A percentile compares a stretch with the other conserved stretches of the same genome.
phyloP scores from a whole-genome alignment of 2,329 filamentous ascomycete species.

The Alternaria novae-zelandiae region DNA sequence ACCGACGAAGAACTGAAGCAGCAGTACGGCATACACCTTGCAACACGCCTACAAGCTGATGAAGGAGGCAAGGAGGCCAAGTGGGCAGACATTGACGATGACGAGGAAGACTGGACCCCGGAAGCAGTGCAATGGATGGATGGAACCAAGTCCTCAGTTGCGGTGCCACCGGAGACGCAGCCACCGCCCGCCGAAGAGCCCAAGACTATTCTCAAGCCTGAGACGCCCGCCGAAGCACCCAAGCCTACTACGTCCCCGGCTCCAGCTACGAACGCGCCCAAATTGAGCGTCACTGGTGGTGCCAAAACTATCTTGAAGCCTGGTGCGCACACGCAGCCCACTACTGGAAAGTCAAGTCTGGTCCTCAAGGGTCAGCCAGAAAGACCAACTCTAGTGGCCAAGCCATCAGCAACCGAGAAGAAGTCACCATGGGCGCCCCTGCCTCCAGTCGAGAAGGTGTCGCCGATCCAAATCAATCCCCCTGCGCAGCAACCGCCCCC shows the following conservation, averaged over 20 bases:
- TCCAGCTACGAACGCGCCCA: conserved; percentile 39
- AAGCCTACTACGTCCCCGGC: conserved; percentile 28
- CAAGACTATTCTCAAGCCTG: conserved; percentile 30
- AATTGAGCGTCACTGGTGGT: conserved; percentile 45
- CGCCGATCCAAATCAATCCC: conserved; percentile 70
- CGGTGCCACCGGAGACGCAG: conserved; percentile 57
- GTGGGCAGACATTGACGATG: conserved; percentile 90
- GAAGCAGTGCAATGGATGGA: conserved; percentile 89
- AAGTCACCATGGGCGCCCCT: conserved; percentile 93
- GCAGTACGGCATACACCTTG: conserved; percentile 85
- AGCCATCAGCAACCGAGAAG: conserved; percentile 71
- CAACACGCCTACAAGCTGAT: conserved; percentile 77
- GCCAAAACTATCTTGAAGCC: conserved; percentile 59
- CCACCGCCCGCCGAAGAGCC: conserved; percentile 38
- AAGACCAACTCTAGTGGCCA: conserved; percentile 75
- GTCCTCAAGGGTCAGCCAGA: conserved; percentile 72
- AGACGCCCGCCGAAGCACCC: conserved; percentile 49
- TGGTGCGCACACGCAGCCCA: conserved; percentile 45
- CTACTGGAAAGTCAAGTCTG: conserved; percentile 58
- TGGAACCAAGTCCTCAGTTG: conserved; percentile 80
- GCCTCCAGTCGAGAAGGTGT: conserved; percentile 81
- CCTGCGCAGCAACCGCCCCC: conserved; percentile 51
- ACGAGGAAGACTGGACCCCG: conserved; percentile 86
- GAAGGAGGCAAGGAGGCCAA: conserved; percentile 76
- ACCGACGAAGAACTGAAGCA: conserved; percentile 85